Base-by-base conservation (phyloP, 108 stramenopile species). In the Fragilaria radians region DNA sequence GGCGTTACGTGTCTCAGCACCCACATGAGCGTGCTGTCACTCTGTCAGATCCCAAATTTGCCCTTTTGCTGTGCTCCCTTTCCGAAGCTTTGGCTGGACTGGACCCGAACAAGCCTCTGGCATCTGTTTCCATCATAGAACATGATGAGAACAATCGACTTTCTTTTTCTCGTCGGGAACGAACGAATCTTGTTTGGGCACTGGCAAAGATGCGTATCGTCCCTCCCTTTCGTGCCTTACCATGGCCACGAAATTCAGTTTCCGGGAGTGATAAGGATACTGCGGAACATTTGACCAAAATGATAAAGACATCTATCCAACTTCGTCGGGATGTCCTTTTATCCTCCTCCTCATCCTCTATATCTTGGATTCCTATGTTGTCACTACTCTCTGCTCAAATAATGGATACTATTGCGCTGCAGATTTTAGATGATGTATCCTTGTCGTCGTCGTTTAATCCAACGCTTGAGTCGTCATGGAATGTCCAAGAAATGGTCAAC, bases 161-260 rank as follows among this genome's bases (percentile, higher is more conserved):
- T 29, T 14, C 28, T 18, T 86, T 91, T 78, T 55, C 60, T 18
- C 62, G 74, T 21, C 58, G 86, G 7, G 86, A 91, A 65, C 62
- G 83, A 52, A 74, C 84, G 52, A 91, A 91, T 53, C 71, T 83
- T 48, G 82, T 67, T 24, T 91, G 90, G 90, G 90, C 80, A 25
- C 58, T 91, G 28, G 85, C 90, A 22, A 91, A 91, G 57, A 61
- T 91, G 19, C 67, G 76, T 9, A 51, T 91, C 32, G 71, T 63
- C 19, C 88, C 88, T 7, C 88, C 88, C 14, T 42, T 36, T 28
- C 65, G 42, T 0, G 79, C 72, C 0, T 61, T 78, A 55, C 73
- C 80, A 5, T n/a, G n/a, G n/a, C n/a, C n/a, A n/a, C n/a, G n/a
- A n/a, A n/a, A n/a, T n/a, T n/a, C n/a, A n/a, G n/a, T n/a, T n/a